A percentile compares a stretch with the other conserved stretches of the same genome.
phyloP scores from a whole-genome alignment of 2,329 filamentous ascomycete species.

The Penicillium sp. region DNA sequence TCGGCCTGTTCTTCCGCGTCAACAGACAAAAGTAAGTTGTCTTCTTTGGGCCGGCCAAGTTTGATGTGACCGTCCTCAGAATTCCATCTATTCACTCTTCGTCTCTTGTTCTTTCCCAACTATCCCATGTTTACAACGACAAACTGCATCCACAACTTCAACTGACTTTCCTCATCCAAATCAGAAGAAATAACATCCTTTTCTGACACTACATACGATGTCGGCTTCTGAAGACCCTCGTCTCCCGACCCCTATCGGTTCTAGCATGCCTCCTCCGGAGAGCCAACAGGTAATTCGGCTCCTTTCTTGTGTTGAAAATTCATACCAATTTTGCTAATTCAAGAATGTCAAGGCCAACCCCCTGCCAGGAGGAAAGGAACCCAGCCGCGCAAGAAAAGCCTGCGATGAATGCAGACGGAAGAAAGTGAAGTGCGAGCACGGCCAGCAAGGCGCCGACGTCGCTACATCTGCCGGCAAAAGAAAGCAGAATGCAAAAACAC shows the following conservation, averaged over 20 bases:
- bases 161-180: background rate
- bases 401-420: background rate
- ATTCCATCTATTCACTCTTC: background rate
- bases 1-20: background rate
- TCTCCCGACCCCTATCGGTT: background rate
- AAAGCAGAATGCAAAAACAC: background rate
- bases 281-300: background rate
- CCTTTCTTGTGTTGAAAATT: background rate
- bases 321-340: background rate
- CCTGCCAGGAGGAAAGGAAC: background rate
- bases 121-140: background rate
- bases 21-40: background rate
- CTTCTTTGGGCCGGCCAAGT: background rate
- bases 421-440: conserved; percentile 3
- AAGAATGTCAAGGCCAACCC: background rate
- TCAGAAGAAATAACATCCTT: background rate
- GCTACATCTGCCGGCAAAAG: background rate
- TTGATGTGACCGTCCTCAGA: background rate
- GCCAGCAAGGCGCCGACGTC: background rate
- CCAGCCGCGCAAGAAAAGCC: background rate
- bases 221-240: background rate
- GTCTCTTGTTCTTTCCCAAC: background rate
- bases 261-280: background rate
- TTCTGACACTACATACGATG: background rate
- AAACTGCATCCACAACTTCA: background rate